Evolutionary conservation across 2,329 filamentous ascomycete species (phyloP).

Genomic region (Bertia moriformis): DNA sequence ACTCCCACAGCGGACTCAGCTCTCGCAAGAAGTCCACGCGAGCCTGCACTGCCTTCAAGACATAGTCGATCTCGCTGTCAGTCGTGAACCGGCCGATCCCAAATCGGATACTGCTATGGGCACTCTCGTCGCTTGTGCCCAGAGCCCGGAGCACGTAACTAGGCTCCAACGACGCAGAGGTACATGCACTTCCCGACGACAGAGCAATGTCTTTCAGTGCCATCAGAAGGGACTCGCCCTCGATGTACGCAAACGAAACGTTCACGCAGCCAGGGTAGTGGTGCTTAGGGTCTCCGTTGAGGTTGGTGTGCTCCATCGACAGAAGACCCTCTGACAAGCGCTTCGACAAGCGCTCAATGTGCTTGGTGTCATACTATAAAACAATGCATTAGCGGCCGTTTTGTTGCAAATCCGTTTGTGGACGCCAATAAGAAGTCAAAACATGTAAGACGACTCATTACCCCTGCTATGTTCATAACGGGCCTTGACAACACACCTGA

Average conservation of each 20-base stretch:
- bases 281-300: slow-evolving; percentile 70
- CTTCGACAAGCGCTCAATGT: slow-evolving; percentile 70
- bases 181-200: slow-evolving; percentile 92
- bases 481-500: not conserved
- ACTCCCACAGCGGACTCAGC: slow-evolving; percentile 88
- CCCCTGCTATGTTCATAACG: not conserved
- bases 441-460: not conserved
- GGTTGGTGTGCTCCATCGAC: slow-evolving; percentile 75
- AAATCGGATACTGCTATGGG: slow-evolving; percentile 94
- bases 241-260: slow-evolving; percentile 94
- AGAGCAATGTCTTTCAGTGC: slow-evolving; percentile 94
- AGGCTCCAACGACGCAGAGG: slow-evolving; percentile 87
- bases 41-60: slow-evolving; percentile 82
- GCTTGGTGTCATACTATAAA: slow-evolving; percentile 76
- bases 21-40: slow-evolving; percentile 86
- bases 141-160: slow-evolving; percentile 90
- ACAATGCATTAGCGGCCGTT: slow-evolving; percentile 8
- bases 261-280: slow-evolving; percentile 98
- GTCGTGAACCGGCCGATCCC: slow-evolving; percentile 96
- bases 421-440: no score
- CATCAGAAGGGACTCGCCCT: slow-evolving; percentile 96
- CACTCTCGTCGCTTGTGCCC: slow-evolving; percentile 91
- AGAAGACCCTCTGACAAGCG: slow-evolving; percentile 71
- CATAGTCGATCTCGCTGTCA: slow-evolving; percentile 89
- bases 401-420: not conserved